Base-by-base conservation (phyloP, 73 alveolate genomes). In the Blepharisma stoltei region DNA sequence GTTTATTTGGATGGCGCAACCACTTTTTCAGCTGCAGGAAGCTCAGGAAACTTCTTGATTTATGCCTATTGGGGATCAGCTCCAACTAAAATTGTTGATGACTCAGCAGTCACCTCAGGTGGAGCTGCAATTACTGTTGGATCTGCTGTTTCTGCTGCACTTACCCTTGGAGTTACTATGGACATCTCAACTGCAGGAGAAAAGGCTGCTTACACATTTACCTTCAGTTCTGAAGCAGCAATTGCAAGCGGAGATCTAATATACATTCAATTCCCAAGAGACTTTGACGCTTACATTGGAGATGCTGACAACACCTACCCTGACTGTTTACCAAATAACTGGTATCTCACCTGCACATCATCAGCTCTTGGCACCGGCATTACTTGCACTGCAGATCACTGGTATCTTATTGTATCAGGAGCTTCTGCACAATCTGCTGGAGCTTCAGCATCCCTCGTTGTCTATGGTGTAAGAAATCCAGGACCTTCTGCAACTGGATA, bases 201-300 rank as follows among this genome's bases (percentile, higher is more conserved):
- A 60, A 14, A 20, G 38, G 73, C 73, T 60, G 11, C 45, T n/a
- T 60, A 60, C 46, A 9, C 14, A 0, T 60, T 60, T 60, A 14
- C 5, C 46, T 60, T 60, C 46, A 60, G 48, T 60, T 20, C 23
- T 60, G 23, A 1, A n/a, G 14, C 46, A 14, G 48, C 37, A 9
- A 25, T 25, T 20, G 73, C 11, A 25, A 25, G 14, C 2, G 73
- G 73, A 25, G 73, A 60, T 60, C 4, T 14, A 25, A 60, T 60
- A 1, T 60, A 38, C 46, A 60, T 60, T 25, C 14, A 60, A 47
- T 60, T 60, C 23, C 73, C 73, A 14, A 38, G 23, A 14, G 46
- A 60, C 23, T 60, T 18, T 25, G 73, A 60, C 73, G 18, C 73
- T 60, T 60, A 18, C 5, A 25, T 60, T 20, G 73, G 73, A 60